Percentiles rank a stretch among this genome's conserved stretches.
Conservation (phyloP, 1,284 basidiomycete species). For the Bjerkandera adusta region DNA sequence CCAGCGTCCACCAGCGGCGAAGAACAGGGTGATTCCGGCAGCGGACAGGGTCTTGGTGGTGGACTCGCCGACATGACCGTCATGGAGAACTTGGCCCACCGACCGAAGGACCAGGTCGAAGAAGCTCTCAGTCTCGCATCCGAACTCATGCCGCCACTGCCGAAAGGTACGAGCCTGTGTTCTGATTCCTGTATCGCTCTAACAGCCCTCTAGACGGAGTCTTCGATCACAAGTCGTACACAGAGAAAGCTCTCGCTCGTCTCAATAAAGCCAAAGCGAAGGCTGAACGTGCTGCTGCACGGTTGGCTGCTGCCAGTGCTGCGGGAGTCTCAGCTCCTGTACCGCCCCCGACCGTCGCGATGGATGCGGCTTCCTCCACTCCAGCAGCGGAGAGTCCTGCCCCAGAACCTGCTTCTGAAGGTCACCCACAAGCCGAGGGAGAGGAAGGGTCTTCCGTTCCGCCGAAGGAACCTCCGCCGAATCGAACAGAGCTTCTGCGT, state of each 20-base stretch:
- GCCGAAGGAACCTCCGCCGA: conserved; percentile 40
- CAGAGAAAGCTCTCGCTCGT: conserved; percentile 78
- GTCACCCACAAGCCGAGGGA: conserved; percentile 32
- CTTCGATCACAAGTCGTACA: conserved; percentile 88
- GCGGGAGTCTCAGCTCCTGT: conserved; percentile 18
- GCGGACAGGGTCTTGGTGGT: conserved; percentile 76
- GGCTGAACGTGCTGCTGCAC: conserved; percentile 68
- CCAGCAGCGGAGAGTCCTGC: conserved; percentile 26
- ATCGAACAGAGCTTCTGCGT: conserved; percentile 71
- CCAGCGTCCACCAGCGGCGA: conserved; percentile 52
- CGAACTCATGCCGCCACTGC: conserved; percentile 88
- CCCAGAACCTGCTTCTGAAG: conserved; percentile 22
- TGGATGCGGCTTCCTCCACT: conserved; percentile 30
- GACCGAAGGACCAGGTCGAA: conserved; percentile 95
- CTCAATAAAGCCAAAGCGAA: conserved; percentile 78
- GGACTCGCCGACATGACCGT: conserved; percentile 94
- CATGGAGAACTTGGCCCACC: conserved; percentile 94
- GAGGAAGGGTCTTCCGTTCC: conserved; percentile 27
- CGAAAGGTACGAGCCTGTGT: no score
- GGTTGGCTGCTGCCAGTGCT: conserved; percentile 38
- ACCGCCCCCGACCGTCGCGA: conserved; percentile 22
- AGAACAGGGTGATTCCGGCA: conserved; percentile 62
- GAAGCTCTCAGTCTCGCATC: conserved; percentile 86
- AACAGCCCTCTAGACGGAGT: conserved; percentile 67
- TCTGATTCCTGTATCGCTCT: conserved; percentile 24